Percentiles rank a stretch among this genome's conserved stretches.
Conservation (phyloP, 805 yeast species). For the Sungouiella thailandica region DNA sequence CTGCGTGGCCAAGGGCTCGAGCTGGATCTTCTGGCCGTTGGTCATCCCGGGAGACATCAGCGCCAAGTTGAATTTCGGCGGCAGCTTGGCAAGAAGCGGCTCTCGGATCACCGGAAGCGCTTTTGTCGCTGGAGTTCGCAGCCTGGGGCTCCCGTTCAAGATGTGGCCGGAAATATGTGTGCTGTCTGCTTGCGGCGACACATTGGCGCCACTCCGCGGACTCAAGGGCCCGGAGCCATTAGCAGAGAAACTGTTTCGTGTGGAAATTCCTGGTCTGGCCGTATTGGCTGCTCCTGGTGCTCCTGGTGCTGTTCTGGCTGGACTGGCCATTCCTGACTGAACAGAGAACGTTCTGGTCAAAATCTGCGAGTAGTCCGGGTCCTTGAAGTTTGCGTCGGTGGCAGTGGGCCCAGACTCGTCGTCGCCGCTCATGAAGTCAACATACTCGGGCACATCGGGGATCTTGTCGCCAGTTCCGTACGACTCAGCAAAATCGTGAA, state of each 20-base stretch:
- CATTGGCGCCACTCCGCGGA: no score
- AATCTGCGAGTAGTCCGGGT: slow-evolving; percentile 27
- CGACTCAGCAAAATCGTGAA: slow-evolving; percentile 46
- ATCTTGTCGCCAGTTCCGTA: slow-evolving; percentile 65
- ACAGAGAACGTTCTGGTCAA: slow-evolving; percentile 15
- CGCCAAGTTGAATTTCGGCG: no score
- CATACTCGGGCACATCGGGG: slow-evolving; percentile 54
- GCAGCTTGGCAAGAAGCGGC: no score
- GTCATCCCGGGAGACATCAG: background rate
- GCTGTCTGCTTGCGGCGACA: no score
- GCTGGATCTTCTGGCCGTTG: background rate
- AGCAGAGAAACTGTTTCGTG: no score
- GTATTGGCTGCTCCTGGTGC: slow-evolving; percentile 1
- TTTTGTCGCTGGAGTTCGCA: no score
- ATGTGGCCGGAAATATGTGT: no score
- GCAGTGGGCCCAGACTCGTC: slow-evolving; percentile 22
- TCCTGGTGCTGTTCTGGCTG: background rate
- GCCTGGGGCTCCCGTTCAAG: no score
- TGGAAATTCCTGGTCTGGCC: slow-evolving; percentile 2
- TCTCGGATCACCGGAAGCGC: slow-evolving; percentile 7
- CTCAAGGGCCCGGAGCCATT: no score
- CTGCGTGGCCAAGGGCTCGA: background rate
- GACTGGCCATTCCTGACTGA: slow-evolving; percentile 13
- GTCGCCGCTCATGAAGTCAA: slow-evolving; percentile 47
- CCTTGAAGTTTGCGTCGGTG: slow-evolving; percentile 24